Conservation (phyloP, 768 basidiomycete species). For the Rhodotorula diobovata region DNA sequence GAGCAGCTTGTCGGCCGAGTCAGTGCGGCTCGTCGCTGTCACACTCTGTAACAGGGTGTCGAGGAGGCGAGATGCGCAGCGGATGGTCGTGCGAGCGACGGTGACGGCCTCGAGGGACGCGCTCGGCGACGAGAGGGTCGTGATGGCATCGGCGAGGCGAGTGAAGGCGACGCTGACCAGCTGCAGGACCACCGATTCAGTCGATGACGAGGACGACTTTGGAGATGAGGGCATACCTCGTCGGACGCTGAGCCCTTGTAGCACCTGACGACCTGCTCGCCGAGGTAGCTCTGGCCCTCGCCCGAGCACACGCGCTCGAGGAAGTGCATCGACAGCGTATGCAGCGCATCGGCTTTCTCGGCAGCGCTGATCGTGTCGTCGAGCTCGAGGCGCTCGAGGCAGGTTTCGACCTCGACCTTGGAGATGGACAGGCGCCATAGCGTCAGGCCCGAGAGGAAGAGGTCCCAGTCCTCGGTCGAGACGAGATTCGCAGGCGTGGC, state of each 20-base stretch:
- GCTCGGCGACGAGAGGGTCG: not conserved
- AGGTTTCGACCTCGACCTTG: slow-evolving; percentile 37
- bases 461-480: slow-evolving; percentile 38
- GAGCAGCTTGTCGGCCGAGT: slow-evolving; percentile 15
- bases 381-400: slow-evolving; percentile 36
- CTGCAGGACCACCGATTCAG: not conserved
- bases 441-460: slow-evolving; percentile 38
- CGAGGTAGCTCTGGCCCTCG: slow-evolving; percentile 33
- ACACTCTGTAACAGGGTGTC: slow-evolving; percentile 25
- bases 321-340: slow-evolving; percentile 34
- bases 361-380: slow-evolving; percentile 16
- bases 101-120: not conserved
- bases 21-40: not conserved
- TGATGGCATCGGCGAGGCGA: slow-evolving; percentile 21
- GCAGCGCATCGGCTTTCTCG: slow-evolving; percentile 26
- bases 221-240: slow-evolving; percentile 11
- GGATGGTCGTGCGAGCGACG: slow-evolving; percentile 12
- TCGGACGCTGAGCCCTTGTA: slow-evolving; percentile 37
- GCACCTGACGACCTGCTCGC: slow-evolving; percentile 37
- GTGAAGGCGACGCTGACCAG: slow-evolving; percentile 39
- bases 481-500: slow-evolving; percentile 26
- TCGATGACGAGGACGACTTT: not conserved
- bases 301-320: slow-evolving; percentile 36
- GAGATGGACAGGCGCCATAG: slow-evolving; percentile 35
- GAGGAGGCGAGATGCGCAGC: slow-evolving; percentile 32